phyloP scores from a whole-genome alignment of 352 stramenopile genomes.

The Phytophthora podocarpi region DNA sequence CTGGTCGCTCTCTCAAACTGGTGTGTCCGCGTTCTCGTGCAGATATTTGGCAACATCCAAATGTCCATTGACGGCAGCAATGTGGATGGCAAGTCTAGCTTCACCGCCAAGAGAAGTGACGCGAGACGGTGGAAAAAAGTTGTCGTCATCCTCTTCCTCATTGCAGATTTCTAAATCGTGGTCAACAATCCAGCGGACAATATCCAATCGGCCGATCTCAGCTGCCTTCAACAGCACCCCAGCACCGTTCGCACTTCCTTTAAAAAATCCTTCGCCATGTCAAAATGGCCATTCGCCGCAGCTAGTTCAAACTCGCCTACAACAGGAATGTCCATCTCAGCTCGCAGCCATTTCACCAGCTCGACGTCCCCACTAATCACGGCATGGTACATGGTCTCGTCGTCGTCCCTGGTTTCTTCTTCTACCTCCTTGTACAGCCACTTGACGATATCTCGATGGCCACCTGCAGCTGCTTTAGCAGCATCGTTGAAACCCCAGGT shows the following conservation, averaged over 20 bases:
- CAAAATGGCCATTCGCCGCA: slow-evolving; percentile 19
- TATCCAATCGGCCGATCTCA: neutral
- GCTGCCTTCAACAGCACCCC: slow-evolving; percentile 6
- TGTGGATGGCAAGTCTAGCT: neutral
- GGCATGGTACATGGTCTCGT: neutral
- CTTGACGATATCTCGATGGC: neutral
- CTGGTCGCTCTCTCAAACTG: too few species aligned
- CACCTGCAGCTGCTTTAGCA: neutral
- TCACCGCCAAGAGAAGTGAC: too few species aligned
- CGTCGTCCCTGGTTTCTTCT: neutral
- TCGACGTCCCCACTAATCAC: slow-evolving; percentile 13
- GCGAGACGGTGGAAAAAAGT: too few species aligned
- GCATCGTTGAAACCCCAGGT: neutral
- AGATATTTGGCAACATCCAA: neutral
- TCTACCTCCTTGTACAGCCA: slow-evolving; percentile 9
- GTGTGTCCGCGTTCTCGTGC: too few species aligned
- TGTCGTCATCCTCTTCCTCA: too few species aligned
- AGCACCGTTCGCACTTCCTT: neutral
- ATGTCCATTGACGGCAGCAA: neutral
- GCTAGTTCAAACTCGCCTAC: slow-evolving; percentile 3
- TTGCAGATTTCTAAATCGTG: too few species aligned
- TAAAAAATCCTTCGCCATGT: slow-evolving; percentile 7
- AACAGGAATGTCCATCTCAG: neutral
- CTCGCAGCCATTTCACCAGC: slow-evolving; percentile 26
- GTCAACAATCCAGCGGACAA: slow-evolving; percentile 6